Evolutionary conservation across 1,284 basidiomycete genomes (phyloP), one percentile per base, ranked within the genome.

Genomic region (Phylloboletellus chloephorus): DNA sequence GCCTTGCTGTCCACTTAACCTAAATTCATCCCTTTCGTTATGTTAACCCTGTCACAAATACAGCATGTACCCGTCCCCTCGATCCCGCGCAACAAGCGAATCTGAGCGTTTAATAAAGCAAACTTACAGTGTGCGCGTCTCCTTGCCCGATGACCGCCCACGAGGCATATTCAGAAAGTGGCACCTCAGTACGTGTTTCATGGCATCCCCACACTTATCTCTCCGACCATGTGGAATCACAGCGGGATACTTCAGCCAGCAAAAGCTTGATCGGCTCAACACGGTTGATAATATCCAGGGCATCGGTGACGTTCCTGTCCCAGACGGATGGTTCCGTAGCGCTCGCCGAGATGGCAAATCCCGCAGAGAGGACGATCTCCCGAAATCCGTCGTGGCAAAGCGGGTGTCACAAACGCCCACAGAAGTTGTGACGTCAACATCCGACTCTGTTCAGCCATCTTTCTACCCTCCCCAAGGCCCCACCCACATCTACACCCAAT

Each of bases 161-260:
- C 74, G 74, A 50, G 78, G 77, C 33, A 68, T 78, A 35, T 67
- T 76, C 39, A 77, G 85, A 48, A 88, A 88, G 60, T 88, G 84
- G 84, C 84, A 88, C 56, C 69, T 88, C 31, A 88, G 84, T 88
- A 63, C 60, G 82, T 67, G 41, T 55, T 51, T 50, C 48, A 55
- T 50, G 47, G 47, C 47, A 59, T 59, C 56, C 46, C 51, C 41
- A 39, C 36, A 39, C 44, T 35, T 43, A 31, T 39, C 7, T 37
- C 22, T 26, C 43, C 39, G 44, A 52, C 41, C 42, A 48, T 44
- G 31, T 35, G 29, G 28, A 40, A 43, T 41, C 38, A 37, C 56
- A 87, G 84, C 84, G 50, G 84, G 84, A 32, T 88, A 88, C 67
- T 88, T 87, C 61, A 85, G 80, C 54, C 83, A 83, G 53, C 74